Evolutionary conservation across 2,329 filamentous ascomycete genomes (phyloP), one percentile per base, ranked within the genome.

Genomic region (Colletotrichum melonis): DNA sequence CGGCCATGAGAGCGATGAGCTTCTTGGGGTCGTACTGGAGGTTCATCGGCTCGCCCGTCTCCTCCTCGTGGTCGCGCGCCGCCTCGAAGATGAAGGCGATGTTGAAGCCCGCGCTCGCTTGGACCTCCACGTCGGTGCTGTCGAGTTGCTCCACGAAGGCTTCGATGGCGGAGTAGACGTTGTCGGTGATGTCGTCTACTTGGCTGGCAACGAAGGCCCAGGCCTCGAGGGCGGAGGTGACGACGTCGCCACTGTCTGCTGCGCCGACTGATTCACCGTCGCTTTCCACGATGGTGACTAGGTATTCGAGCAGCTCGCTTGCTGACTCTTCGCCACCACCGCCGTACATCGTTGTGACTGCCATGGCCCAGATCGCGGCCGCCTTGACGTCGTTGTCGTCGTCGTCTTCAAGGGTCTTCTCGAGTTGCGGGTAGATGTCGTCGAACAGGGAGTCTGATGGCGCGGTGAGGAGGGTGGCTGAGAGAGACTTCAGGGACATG

Each of bases 71-170:
- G 14, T 83, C 82, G 42, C 87, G 85, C 3, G 86, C 86, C 74
- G 93, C 93, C 81, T 98, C 95, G 78, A 94, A 96, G 12, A 97
- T 86, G 11, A 97, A 86, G 0, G 95, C 95, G 72, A 97, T 95
- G 80, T 94, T 94, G 78, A 93, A 90, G 4, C 93, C 94, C 0
- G 94, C 93, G 4, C 92, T 91, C 58, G 94, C 91, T 78, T 97
- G 94, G 1, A 97, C 93, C 9, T 89, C 86, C 1, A 91, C 85
- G 72, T 95, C 92, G 38, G 87, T 87, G 80, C 93, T 95, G 73
- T 95, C 92, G 22, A 98, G 92, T 82, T 97, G 95, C 60, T 97
- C 95, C 55, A 94, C 91, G 77, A 98, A 95, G 2, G 92, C 92
- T 66, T 97, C 93, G 77, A 97, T 89, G 19, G 94, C 92, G 32